Conservation (phyloP, 257 asterid species). For the Penstemon davidsonii region DNA sequence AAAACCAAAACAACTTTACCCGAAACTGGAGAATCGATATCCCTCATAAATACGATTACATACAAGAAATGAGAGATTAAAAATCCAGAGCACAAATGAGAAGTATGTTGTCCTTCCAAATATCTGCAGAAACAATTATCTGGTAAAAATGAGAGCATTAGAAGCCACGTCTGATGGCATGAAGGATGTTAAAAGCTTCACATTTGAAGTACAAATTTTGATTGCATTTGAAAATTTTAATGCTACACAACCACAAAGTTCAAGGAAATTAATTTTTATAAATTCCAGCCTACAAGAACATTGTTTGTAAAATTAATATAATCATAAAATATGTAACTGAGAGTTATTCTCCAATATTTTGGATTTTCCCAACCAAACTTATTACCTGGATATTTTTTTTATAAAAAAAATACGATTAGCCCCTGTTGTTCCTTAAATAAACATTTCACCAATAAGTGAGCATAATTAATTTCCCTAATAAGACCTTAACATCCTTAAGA, state of each 20-base stretch:
- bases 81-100: conserved; percentile 63
- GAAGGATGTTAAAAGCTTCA: conserved; percentile 13
- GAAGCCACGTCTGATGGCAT: conserved; percentile 30
- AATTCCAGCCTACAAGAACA: conserved; percentile 24
- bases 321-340: neutral
- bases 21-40: conserved; percentile 72
- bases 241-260: conserved; percentile 12
- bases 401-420: conserved; percentile 3
- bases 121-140: conserved; percentile 60
- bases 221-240: conserved; percentile 12
- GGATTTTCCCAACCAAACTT: conserved; percentile 19
- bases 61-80: conserved; percentile 69
- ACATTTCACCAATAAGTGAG: neutral
- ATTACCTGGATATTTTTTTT: neutral
- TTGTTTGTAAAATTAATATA: neutral
- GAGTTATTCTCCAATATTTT: neutral
- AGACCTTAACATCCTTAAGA: conserved; percentile 12
- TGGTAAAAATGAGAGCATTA: conserved; percentile 46
- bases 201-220: neutral
- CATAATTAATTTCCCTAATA: neutral
- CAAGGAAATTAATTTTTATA: neutral
- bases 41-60: conserved; percentile 85
- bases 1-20: conserved; percentile 47
- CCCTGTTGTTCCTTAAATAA: neutral
- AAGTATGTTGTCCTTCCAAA: conserved; percentile 74